Percentiles rank a stretch among this genome's conserved stretches.
These are phyloP conservation scores for Metschnikowia hibisci DNA, from an alignment of 805 yeast species.

Conservation along the genomic window DNA sequence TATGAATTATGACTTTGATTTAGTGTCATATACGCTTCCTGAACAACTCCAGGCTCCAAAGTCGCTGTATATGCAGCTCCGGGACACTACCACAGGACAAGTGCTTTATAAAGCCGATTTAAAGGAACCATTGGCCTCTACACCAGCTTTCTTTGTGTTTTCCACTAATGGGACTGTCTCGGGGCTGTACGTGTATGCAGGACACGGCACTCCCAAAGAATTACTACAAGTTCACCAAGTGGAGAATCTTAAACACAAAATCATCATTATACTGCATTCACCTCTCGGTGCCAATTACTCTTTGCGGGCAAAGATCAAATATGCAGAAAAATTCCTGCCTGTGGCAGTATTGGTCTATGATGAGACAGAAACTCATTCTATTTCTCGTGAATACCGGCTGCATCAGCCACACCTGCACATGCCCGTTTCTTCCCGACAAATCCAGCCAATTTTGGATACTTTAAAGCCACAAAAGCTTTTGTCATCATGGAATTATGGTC, in stretches of 20 bases:
- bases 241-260: slow-evolving; percentile 21
- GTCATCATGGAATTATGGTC: slow-evolving; percentile 12
- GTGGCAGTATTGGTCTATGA: slow-evolving; percentile 16
- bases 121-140: slow-evolving; percentile 21
- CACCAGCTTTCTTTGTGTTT: slow-evolving; percentile 31
- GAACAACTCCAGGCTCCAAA: slow-evolving; percentile 20
- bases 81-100: slow-evolving; percentile 20
- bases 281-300: slow-evolving; percentile 4
- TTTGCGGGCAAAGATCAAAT: slow-evolving; percentile 12
- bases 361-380: slow-evolving; percentile 8
- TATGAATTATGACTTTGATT: slow-evolving; percentile 25
- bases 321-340: slow-evolving; percentile 14
- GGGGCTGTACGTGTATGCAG: slow-evolving; percentile 27
- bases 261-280: slow-evolving; percentile 26
- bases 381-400: slow-evolving; percentile 11
- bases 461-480: slow-evolving; percentile 8
- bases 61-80: slow-evolving; percentile 24
- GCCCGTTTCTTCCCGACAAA: slow-evolving; percentile 13
- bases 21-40: slow-evolving; percentile 13
- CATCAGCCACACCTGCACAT: slow-evolving; percentile 8
- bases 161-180: slow-evolving; percentile 26
- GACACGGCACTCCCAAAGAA: slow-evolving; percentile 30
- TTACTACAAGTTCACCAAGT: slow-evolving; percentile 20
- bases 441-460: slow-evolving; percentile 16
- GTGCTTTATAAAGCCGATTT: slow-evolving; percentile 26